Conservation (phyloP, 345 rosid genomes). For the Camelina sativa region DNA sequence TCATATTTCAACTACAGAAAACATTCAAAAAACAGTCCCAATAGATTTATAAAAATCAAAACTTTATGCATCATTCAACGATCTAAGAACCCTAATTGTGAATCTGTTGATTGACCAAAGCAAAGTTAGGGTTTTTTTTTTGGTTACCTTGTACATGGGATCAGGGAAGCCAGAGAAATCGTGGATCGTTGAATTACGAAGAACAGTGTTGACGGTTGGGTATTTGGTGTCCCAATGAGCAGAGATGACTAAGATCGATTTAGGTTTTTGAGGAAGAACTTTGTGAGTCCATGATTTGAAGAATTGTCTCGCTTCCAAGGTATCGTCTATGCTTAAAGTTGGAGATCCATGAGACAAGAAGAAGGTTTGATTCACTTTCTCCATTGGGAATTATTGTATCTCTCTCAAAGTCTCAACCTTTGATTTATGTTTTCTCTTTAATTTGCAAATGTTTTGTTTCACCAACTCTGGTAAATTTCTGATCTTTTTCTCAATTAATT, state of each 20-base stretch:
- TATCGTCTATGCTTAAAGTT: conserved; percentile 73
- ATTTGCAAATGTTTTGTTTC: background rate
- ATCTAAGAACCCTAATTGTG: conserved; percentile 2
- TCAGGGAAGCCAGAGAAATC: conserved; percentile 87
- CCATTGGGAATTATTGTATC: conserved; percentile 18
- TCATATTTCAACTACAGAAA: conserved; percentile 71
- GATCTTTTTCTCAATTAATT: too few relatives aligned
- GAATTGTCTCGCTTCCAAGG: conserved; percentile 69
- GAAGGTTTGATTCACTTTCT: conserved; percentile 55
- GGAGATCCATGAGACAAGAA: conserved; percentile 89
- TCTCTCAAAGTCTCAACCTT: background rate
- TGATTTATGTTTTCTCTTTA: too few relatives aligned
- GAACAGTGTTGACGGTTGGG: conserved; percentile 70
- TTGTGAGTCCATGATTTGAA: conserved; percentile 63
- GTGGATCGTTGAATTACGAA: conserved; percentile 64
- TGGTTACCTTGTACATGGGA: conserved; percentile 67
- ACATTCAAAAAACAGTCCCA: background rate
- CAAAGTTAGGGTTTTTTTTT: background rate
- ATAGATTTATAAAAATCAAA: background rate
- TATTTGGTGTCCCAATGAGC: conserved; percentile 86
- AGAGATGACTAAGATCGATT: conserved; percentile 73
- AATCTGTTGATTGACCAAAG: background rate
- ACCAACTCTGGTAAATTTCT: too few relatives aligned
- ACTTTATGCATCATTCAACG: background rate
- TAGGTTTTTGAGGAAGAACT: conserved; percentile 53